phyloP scores from a whole-genome alignment of 441 rosid species.

The Daphne laureola region DNA sequence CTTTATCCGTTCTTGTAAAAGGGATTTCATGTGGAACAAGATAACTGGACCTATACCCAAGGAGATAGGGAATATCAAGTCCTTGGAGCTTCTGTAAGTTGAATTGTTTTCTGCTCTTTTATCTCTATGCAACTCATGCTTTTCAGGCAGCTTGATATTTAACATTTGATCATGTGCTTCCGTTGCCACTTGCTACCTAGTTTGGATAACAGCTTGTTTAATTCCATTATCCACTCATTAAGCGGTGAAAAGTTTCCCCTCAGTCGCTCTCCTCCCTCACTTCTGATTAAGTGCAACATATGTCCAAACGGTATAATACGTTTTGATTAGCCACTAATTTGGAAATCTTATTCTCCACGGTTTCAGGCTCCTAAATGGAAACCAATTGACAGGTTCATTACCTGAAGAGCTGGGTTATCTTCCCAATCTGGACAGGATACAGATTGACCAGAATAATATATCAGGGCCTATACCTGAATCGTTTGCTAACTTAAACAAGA shows the following conservation, averaged over 20 bases:
- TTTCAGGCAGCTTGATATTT: background rate
- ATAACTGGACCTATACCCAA: conserved; percentile 78
- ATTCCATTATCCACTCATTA: no score
- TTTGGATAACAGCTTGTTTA: background rate
- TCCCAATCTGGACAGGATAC: conserved; percentile 82
- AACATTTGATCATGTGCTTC: background rate
- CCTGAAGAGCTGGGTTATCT: conserved; percentile 89
- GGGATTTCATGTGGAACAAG: conserved; percentile 97
- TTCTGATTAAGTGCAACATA: background rate
- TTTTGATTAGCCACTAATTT: conserved; percentile 12
- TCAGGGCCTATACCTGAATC: conserved; percentile 78
- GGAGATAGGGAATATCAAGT: conserved; percentile 73
- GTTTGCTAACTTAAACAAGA: conserved; percentile 74
- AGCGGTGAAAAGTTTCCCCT: no score
- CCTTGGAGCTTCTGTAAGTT: conserved; percentile 81
- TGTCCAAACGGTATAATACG: background rate
- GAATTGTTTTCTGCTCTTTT: background rate
- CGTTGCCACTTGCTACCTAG: conserved; percentile 1
- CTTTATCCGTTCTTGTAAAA: conserved; percentile 18
- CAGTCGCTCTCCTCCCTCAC: no score
- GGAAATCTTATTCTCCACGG: conserved; percentile 16
- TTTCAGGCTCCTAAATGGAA: conserved; percentile 90
- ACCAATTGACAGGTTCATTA: conserved; percentile 57
- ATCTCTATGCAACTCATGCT: background rate
- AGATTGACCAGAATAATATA: conserved; percentile 81